Evolutionary conservation across 2,329 filamentous ascomycete species (phyloP).

Genomic region (Aureobasidium sp.): DNA sequence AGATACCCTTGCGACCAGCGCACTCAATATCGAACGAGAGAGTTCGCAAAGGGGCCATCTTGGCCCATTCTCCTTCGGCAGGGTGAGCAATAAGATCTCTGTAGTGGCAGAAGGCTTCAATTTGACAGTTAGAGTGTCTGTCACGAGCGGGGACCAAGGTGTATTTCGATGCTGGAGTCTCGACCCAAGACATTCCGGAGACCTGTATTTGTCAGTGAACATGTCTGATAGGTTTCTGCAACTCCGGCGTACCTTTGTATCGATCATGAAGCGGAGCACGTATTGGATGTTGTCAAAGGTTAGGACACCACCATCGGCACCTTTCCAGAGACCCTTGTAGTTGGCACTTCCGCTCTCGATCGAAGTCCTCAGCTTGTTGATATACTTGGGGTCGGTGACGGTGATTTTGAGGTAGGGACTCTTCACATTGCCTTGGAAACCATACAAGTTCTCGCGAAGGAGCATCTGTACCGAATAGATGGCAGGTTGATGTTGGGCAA

Average conservation of each 20-base stretch:
- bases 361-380: constrained; percentile 63
- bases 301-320: constrained; percentile 60
- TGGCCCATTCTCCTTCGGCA: constrained; percentile 89
- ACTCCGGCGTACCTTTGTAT: constrained; percentile 58
- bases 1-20: constrained; percentile 93
- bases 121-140: constrained; percentile 88
- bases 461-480: constrained; percentile 77
- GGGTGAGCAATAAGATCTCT: constrained; percentile 77
- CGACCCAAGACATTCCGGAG: constrained; percentile 95
- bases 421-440: constrained; percentile 87
- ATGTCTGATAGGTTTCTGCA: constrained; percentile 12
- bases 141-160: constrained; percentile 56
- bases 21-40: constrained; percentile 99
- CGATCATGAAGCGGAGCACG: constrained; percentile 93
- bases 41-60: constrained; percentile 89
- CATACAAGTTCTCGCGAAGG: constrained; percentile 83
- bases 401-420: constrained; percentile 91
- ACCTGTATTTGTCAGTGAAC: constrained; percentile 43
- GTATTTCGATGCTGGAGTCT: constrained; percentile 68
- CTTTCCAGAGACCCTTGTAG: constrained; percentile 85
- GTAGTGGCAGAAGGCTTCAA: constrained; percentile 82
- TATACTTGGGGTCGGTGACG: constrained; percentile 79
- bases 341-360: constrained; percentile 74
- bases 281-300: constrained; percentile 98
- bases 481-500: constrained; percentile 63